These are phyloP conservation scores for Tubosaeta sp. DNA, from an alignment of 768 basidiomycete genomes.

Conservation along the genomic window DNA sequence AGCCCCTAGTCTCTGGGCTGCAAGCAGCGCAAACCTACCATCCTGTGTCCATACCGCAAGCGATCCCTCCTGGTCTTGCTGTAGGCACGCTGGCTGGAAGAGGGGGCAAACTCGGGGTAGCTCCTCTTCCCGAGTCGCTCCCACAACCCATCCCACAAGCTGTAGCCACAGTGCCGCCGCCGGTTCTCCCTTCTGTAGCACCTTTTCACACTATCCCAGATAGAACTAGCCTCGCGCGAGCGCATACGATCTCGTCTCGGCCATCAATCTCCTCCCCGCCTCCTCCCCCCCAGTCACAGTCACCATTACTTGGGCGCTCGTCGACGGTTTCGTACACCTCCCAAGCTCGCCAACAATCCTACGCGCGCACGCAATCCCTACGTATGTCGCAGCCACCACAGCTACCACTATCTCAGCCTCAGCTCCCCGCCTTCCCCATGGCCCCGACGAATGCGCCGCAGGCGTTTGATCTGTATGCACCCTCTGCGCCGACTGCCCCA, in stretches of 20 bases:
- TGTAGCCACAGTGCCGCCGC: constrained; percentile 11
- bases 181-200: constrained; percentile 15
- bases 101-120: constrained; percentile 12
- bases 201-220: constrained; percentile 11
- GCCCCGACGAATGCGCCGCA: constrained; percentile 61
- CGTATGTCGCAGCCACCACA: constrained; percentile 8
- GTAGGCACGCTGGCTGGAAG: constrained; percentile 1
- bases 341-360: constrained; percentile 5
- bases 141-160: constrained; percentile 19
- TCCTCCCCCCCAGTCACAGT: constrained; percentile 7
- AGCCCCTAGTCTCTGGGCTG: constrained; percentile 5
- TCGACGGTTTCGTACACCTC: constrained; percentile 18
- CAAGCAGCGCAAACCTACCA: constrained; percentile 16
- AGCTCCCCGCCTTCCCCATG: constrained; percentile 59
- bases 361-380: constrained; percentile 3
- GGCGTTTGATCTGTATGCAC: constrained; percentile 44
- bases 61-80: constrained; percentile 2
- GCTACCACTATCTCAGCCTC: constrained; percentile 12
- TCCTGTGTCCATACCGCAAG: constrained; percentile 20
- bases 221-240: constrained; percentile 20
- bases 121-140: constrained; percentile 7
- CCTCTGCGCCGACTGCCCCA: constrained; percentile 41
- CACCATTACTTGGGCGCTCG: constrained; percentile 21
- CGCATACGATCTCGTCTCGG: constrained; percentile 27
- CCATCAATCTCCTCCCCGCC: constrained; percentile 14